phyloP scores from a whole-genome alignment of 139 green algal genomes.

The Eudorina sp. region DNA sequence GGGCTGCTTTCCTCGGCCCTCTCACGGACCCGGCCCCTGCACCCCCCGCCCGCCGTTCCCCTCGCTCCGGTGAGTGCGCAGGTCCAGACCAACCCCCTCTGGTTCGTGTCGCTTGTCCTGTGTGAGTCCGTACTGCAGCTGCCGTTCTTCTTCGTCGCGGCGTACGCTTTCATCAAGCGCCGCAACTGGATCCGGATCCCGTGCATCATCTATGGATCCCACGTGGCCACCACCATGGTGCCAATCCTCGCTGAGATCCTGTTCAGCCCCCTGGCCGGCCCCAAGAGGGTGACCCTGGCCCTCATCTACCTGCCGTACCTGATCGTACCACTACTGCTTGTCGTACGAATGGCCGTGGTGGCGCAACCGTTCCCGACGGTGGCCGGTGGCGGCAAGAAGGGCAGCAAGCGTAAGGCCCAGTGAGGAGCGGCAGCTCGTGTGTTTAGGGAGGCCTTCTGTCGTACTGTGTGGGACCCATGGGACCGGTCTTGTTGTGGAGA shows the following conservation, averaged over 20 bases:
- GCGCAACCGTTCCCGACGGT: slow-evolving; percentile 59
- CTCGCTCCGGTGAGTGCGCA: slow-evolving; percentile 47
- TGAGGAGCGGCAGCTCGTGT: no score
- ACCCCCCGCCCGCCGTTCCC: no score
- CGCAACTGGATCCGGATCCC: slow-evolving; percentile 83
- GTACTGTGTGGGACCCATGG: no score
- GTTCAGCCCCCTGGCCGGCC: slow-evolving; percentile 28
- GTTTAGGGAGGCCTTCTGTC: no score
- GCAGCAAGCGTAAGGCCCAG: slow-evolving; percentile 20
- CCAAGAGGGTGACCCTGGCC: slow-evolving; percentile 5
- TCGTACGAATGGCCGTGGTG: slow-evolving; percentile 59
- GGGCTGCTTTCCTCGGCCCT: no score
- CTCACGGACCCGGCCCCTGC: no score
- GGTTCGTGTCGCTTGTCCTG: slow-evolving; percentile 80
- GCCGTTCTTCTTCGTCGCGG: slow-evolving; percentile 81
- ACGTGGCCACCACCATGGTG: slow-evolving; percentile 78
- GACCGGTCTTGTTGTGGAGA: no score
- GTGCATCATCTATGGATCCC: slow-evolving; percentile 78
- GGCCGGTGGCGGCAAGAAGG: slow-evolving; percentile 32
- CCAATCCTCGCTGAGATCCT: slow-evolving; percentile 77
- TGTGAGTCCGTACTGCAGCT: slow-evolving; percentile 78
- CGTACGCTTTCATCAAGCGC: slow-evolving; percentile 67
- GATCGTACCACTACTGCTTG: slow-evolving; percentile 71
- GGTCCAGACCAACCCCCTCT: slow-evolving; percentile 70
- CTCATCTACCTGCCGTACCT: slow-evolving; percentile 75